Base-by-base conservation (phyloP, 257 asterid species). In the Cruciata laevipes region DNA sequence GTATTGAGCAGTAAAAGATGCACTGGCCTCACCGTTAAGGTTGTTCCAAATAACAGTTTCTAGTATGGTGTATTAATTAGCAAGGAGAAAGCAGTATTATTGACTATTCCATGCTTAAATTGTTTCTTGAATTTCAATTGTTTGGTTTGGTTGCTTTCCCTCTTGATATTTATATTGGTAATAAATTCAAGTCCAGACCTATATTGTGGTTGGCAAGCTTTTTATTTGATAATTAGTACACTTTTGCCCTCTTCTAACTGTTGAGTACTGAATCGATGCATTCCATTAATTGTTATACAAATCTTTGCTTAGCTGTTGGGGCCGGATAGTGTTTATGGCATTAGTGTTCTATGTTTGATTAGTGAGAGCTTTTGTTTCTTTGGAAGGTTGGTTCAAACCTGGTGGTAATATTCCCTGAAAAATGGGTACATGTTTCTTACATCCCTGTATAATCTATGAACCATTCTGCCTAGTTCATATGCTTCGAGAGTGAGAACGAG, bases 1-100 rank as follows among this genome's bases (percentile, higher is more conserved):
- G 74, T 25, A 67, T 85, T 74, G 93, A 87, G 37, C 67, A 77
- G 51, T 62, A 76, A 65, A 53, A 66, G 71, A 35, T 31, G 6
- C 63, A 20, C 18, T 24, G 23, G 55, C 51, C 65, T 40, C 12
- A 4, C 30, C 61, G 21, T 11, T 23, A 6, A 21, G 66, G 38
- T 27, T 11, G 20, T 63, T 27, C 25, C 55, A 52, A 38, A 37
- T 10, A 23, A 51, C 68, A 51, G 21, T 55, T 17, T 71, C 38
- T 62, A 47, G 38, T 37, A 37, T 55, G 14, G 13, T 7, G 7
- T 59, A 37, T 20, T 20, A 51, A 18, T 17, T 35, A 27, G 71
- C 66, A 71, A 56, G 42, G 65, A 30, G 65, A 55, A 42, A 55
- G 40, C 20, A 57, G 11, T 13, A 5, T 23, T 55, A 40, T 35